Conservation (phyloP, 169 alveolate genomes). For the Sarcocystis neurona region DNA sequence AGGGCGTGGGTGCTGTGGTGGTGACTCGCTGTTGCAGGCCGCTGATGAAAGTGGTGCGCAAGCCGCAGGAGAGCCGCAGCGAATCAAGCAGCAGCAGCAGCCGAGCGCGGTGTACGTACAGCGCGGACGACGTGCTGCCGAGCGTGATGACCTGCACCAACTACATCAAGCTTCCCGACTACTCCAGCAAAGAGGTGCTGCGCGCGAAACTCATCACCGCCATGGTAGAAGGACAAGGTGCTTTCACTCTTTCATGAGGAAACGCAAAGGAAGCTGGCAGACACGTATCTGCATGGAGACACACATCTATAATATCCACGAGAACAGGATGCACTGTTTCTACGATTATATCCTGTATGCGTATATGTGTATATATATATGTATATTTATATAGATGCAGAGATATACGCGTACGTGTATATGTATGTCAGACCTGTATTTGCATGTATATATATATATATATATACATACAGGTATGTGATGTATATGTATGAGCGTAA, state of each 20-base stretch:
- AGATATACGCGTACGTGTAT: too few species aligned
- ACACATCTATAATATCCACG: too few species aligned
- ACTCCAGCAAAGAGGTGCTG: slow-evolving; percentile 82
- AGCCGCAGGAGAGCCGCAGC: slow-evolving; percentile 72
- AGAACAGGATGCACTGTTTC: too few species aligned
- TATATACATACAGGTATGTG: too few species aligned
- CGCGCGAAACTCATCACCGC: slow-evolving; percentile 85
- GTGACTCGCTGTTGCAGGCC: slow-evolving; percentile 71
- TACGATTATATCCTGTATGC: too few species aligned
- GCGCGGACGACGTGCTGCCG: slow-evolving; percentile 83
- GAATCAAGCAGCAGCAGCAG: slow-evolving; percentile 32
- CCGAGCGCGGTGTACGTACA: background rate
- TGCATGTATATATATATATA: too few species aligned
- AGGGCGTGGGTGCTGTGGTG: background rate
- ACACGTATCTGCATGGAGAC: too few species aligned
- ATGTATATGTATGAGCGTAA: too few species aligned
- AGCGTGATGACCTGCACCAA: slow-evolving; percentile 95
- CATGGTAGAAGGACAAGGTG: slow-evolving; percentile 87
- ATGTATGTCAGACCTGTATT: too few species aligned
- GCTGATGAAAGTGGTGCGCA: slow-evolving; percentile 84
- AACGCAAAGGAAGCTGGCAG: too few species aligned
- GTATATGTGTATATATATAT: too few species aligned
- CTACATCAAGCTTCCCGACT: slow-evolving; percentile 92
- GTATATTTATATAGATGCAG: too few species aligned
- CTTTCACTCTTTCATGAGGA: slow-evolving; percentile 81